phyloP scores from a whole-genome alignment of 2,329 filamentous ascomycete genomes.

The Fusarium phyllophilum region DNA sequence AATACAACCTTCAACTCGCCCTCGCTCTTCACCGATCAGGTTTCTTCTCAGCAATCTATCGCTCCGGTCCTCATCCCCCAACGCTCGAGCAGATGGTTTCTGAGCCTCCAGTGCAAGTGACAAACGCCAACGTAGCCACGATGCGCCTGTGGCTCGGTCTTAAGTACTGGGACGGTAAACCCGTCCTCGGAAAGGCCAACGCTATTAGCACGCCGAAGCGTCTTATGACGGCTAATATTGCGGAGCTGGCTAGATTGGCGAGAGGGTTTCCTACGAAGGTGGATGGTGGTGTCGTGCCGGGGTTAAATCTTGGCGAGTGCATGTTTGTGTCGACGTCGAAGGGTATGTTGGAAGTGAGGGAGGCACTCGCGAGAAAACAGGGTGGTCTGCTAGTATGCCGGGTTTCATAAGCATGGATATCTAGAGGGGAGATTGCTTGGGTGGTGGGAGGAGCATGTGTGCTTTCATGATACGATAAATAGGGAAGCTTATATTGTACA shows the following conservation, averaged over 20 bases:
- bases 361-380: constrained; percentile 81
- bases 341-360: constrained; percentile 82
- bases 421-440: not conserved
- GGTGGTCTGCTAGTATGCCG: constrained; percentile 85
- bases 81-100: constrained; percentile 57
- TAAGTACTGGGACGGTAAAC: constrained; percentile 88
- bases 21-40: constrained; percentile 84
- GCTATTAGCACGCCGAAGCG: constrained; percentile 80
- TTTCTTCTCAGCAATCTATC: constrained; percentile 82
- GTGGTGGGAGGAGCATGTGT: constrained; percentile 13
- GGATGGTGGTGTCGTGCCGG: constrained; percentile 75
- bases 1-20: constrained; percentile 80
- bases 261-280: constrained; percentile 70
- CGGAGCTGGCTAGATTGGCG: constrained; percentile 71
- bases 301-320: constrained; percentile 82
- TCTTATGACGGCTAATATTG: constrained; percentile 71
- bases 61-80: constrained; percentile 69
- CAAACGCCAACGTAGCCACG: constrained; percentile 75
- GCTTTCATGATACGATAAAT: constrained; percentile 37
- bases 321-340: constrained; percentile 81
- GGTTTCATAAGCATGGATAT: constrained; percentile 56
- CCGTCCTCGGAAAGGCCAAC: constrained; percentile 75
- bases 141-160: constrained; percentile 87
- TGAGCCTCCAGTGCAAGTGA: constrained; percentile 66
- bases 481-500: constrained; percentile 43